Percentiles rank a stretch among this genome's conserved stretches.
Evolutionary conservation across 129 eudicot genomes (phyloP).

Genomic region (Smallanthus sonchifolius): DNA sequence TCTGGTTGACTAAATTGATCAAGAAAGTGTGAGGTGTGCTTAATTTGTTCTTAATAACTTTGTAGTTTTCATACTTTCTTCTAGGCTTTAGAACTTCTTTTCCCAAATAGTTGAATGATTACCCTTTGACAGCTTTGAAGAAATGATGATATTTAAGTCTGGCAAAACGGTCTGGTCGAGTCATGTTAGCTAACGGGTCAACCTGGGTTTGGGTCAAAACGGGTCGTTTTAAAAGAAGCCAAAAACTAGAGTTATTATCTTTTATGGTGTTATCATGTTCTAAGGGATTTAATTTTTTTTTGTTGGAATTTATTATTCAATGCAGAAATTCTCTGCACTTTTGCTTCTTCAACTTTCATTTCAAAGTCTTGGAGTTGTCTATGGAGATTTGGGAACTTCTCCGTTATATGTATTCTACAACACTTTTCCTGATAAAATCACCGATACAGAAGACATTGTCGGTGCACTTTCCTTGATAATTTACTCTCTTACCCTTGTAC

Average conservation of each 20-base stretch:
- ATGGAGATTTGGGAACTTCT: constrained; percentile 98
- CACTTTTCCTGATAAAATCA: constrained; percentile 68
- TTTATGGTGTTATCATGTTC: constrained; percentile 1
- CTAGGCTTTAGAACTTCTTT: not conserved
- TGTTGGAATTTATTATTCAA: constrained; percentile 8
- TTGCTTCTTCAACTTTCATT: constrained; percentile 78
- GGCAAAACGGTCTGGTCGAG: not conserved
- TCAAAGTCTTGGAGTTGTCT: constrained; percentile 96
- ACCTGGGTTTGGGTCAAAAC: not conserved
- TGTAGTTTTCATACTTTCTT: not conserved
- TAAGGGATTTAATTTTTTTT: not conserved
- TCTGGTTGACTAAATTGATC: constrained; percentile 13
- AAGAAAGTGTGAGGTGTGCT: constrained; percentile 9
- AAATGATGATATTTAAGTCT: not conserved
- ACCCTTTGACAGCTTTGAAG: not conserved
- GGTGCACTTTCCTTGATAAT: constrained; percentile 96
- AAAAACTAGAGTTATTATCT: not conserved
- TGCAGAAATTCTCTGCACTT: constrained; percentile 73
- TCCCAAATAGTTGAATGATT: not conserved
- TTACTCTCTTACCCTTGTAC: constrained; percentile 90
- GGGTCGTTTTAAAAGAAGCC: not conserved
- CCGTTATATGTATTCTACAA: constrained; percentile 94
- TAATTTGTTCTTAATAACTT: not conserved
- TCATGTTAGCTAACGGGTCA: not conserved
- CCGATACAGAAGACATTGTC: constrained; percentile 69